These are phyloP conservation scores for Thyridium curvatum DNA, from an alignment of 2,329 filamentous ascomycete genomes.

Conservation along the genomic window DNA sequence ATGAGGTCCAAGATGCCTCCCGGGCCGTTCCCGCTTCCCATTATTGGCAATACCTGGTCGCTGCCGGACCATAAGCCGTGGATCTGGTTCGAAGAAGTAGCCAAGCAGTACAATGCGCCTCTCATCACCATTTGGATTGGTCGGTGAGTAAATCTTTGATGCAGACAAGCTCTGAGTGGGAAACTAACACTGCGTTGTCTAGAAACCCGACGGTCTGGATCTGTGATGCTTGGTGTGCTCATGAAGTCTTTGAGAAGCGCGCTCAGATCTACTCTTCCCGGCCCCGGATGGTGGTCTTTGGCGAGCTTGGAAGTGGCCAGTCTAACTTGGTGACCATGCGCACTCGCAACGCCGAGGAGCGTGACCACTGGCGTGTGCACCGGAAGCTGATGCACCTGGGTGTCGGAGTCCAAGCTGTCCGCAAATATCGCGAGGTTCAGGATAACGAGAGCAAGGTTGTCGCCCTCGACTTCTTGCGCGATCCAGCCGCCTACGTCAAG, in stretches of 20 bases:
- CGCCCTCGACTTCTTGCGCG: slow-evolving; percentile 39
- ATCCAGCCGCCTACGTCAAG: slow-evolving; percentile 40
- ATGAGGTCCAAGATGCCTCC: slow-evolving; percentile 45
- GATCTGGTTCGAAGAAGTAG: slow-evolving; percentile 49
- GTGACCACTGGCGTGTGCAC: slow-evolving; percentile 35
- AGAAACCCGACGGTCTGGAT: slow-evolving; percentile 38
- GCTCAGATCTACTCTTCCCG: slow-evolving; percentile 43
- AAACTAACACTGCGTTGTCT: slow-evolving; percentile 2
- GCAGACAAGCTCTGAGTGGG: too few relatives aligned
- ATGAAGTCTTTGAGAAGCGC: slow-evolving; percentile 48
- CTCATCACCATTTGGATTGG: slow-evolving; percentile 52
- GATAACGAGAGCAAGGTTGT: slow-evolving; percentile 52
- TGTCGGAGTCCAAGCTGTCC: slow-evolving; percentile 48
- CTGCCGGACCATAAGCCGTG: slow-evolving; percentile 49
- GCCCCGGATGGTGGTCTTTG: slow-evolving; percentile 41
- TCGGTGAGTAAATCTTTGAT: slow-evolving; percentile 22
- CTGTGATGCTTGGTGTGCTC: slow-evolving; percentile 41
- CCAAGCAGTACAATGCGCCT: slow-evolving; percentile 39
- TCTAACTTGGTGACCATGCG: slow-evolving; percentile 37
- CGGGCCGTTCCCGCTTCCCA: slow-evolving; percentile 45
- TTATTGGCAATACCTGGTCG: slow-evolving; percentile 50
- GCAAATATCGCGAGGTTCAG: slow-evolving; percentile 45
- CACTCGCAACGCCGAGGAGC: slow-evolving; percentile 27
- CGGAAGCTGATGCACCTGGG: slow-evolving; percentile 46
- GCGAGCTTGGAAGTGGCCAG: slow-evolving; percentile 37